phyloP scores from a whole-genome alignment of 1,284 basidiomycete genomes.

The Rhodotorula sp. region DNA sequence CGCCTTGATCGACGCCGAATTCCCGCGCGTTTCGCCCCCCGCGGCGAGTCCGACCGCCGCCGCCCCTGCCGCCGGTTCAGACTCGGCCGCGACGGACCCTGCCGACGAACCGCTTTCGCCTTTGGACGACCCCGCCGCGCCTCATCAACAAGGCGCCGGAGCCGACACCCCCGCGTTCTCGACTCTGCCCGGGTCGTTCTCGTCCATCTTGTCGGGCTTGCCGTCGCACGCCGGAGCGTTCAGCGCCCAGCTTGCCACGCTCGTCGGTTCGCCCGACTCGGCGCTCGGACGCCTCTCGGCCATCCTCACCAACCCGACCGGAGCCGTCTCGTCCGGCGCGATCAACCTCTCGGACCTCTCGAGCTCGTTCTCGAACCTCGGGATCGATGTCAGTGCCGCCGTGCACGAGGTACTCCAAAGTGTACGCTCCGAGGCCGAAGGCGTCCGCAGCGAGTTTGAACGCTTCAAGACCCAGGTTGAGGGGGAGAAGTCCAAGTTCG shows the following conservation, averaged over 20 bases:
- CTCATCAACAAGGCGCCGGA: not conserved
- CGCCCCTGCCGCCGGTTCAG: too few relatives aligned
- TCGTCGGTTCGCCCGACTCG: not conserved
- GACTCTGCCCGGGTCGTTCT: slow-evolving; percentile 3
- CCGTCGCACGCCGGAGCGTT: slow-evolving; percentile 5
- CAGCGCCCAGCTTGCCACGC: slow-evolving; percentile 1
- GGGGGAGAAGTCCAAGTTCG: not conserved
- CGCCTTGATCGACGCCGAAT: not conserved
- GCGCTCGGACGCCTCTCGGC: slow-evolving; percentile 14
- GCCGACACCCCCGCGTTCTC: not conserved
- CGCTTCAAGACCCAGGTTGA: slow-evolving; percentile 1
- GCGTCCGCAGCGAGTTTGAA: slow-evolving; percentile 10
- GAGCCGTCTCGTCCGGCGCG: not conserved
- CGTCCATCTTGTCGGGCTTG: slow-evolving; percentile 1
- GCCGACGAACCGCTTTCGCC: slow-evolving; percentile 1
- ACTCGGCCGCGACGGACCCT: not conserved
- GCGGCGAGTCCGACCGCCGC: not conserved
- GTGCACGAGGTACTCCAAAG: slow-evolving; percentile 9
- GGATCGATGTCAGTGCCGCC: not conserved
- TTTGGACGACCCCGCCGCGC: not conserved
- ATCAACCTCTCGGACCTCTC: slow-evolving; percentile 8
- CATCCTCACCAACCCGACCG: not conserved
- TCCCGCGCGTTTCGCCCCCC: not conserved
- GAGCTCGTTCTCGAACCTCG: not conserved
- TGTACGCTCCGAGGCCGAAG: slow-evolving; percentile 14